Evolutionary conservation across 2,329 filamentous ascomycete genomes (phyloP), one percentile per base, ranked within the genome.

Genomic region (Diatrype stigma): DNA sequence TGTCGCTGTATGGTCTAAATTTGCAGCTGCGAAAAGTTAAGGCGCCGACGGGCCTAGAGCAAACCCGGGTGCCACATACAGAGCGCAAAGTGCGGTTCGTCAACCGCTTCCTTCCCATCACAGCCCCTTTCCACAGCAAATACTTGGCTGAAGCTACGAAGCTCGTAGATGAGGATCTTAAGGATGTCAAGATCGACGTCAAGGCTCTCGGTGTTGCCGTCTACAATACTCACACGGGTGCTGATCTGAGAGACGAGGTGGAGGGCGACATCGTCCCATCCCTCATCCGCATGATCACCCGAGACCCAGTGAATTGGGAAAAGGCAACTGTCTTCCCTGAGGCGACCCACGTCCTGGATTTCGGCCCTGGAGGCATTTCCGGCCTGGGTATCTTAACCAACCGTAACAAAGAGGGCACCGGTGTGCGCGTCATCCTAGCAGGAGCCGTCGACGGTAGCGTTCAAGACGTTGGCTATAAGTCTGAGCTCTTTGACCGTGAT

Each of bases 391-490:
- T 96, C 44, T 78, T 99, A 57, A 99, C 94, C 51, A 97, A 96
- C 79, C 90, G 94, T 63, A 99, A 97, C 81, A 99, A 99, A 78
- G 95, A 99, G 70, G 94, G 94, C 56, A 97, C 91, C 51, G 94
- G 94, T 63, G 94, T 99, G 34, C 90, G 93, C 54, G 92, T 99
- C 58, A 96, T 99, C 59, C 81, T 99, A 52, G 94, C 91, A 42
- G 94, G 95, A 56, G 82, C 90, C n/a, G 87, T 99, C 63, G 89
- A 93, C 63, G 93, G 93, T 47, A 91, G 91, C 19, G 87, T 95
- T 53, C 79, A 81, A 30, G 94, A 97, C 70, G 87, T 99, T 55
- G 94, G 94, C 50, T 99, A 96, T 79, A 99, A 99, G 79, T 88
- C 93, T 2, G 94, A 99, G 73, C 80, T 99, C 47, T 99, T 99